A percentile compares a stretch with the other conserved stretches of the same genome.
Conservation (phyloP, 805 yeast species). For the Candida coquimbonensis region DNA sequence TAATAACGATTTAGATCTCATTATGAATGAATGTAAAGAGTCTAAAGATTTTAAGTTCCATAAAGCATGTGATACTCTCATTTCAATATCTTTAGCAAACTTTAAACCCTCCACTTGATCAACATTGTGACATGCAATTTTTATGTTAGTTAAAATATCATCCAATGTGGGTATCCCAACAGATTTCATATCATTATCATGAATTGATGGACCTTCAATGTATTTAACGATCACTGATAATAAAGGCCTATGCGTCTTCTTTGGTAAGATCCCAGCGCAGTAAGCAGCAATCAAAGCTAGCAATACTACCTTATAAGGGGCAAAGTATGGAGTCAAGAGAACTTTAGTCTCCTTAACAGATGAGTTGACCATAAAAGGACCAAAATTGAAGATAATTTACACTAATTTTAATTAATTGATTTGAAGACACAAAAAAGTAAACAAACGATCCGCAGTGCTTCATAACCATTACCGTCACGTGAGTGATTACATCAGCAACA, state of each 20-base stretch:
- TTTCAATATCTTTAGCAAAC: conserved; percentile 25
- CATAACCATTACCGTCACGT: background rate
- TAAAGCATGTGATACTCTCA: conserved; percentile 28
- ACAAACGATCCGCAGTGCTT: background rate
- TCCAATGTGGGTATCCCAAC: conserved; percentile 28
- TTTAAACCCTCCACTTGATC: conserved; percentile 17
- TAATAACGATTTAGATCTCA: conserved; percentile 25
- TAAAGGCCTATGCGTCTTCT: conserved; percentile 30
- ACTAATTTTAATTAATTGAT: background rate
- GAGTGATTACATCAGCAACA: no score
- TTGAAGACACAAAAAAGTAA: background rate
- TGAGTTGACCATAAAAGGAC: background rate
- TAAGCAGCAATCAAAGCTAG: conserved; percentile 41
- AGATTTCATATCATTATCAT: conserved; percentile 11
- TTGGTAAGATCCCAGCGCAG: conserved; percentile 35
- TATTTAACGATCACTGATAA: conserved; percentile 36
- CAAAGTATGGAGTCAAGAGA: conserved; percentile 33
- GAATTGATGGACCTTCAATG: conserved; percentile 29
- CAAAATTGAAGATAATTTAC: background rate
- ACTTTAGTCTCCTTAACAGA: conserved; percentile 4
- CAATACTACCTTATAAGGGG: conserved; percentile 50
- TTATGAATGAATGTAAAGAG: conserved; percentile 33
- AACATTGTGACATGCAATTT: conserved; percentile 12
- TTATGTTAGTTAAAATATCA: conserved; percentile 24
- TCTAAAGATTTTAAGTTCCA: conserved; percentile 48